Evolutionary conservation across 352 stramenopile species (phyloP).

Genomic region (Blastocystis hominis): DNA sequence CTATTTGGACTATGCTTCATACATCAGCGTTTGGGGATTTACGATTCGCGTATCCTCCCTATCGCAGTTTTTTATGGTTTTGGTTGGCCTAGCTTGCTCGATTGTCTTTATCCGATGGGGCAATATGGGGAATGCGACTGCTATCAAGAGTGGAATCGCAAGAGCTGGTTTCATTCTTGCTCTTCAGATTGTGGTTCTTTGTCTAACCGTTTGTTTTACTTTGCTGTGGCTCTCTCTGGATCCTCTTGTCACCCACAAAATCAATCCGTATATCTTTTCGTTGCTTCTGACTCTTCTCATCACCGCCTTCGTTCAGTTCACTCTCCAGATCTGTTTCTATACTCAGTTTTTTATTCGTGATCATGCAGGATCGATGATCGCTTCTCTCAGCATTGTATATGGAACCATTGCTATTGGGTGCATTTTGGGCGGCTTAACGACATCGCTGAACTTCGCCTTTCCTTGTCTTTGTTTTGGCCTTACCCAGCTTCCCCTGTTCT

Average conservation of each 20-base stretch:
- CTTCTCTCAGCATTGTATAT: not conserved
- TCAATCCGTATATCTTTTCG: not conserved
- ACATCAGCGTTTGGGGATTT: not conserved
- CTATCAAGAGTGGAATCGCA: not conserved
- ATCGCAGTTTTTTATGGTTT: not conserved
- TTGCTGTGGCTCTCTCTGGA: slow-evolving; percentile 1
- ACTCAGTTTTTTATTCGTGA: slow-evolving; percentile 24
- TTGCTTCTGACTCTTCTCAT: not conserved
- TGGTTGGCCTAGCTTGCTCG: not conserved
- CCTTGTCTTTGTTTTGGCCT: slow-evolving; percentile 17
- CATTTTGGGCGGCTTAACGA: not conserved
- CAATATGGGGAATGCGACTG: slow-evolving; percentile 22
- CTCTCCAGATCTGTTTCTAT: slow-evolving; percentile 17
- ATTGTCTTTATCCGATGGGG: not conserved
- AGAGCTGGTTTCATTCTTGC: not conserved
- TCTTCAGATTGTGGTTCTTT: slow-evolving; percentile 12
- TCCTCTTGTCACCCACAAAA: not conserved
- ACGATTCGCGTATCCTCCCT: not conserved
- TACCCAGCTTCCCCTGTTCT: not conserved
- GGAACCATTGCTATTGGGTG: not conserved
- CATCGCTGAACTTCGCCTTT: slow-evolving; percentile 1
- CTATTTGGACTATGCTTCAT: slow-evolving; percentile 1
- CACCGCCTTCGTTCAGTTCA: not conserved
- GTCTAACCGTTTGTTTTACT: not conserved
- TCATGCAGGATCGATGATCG: not conserved